Conservation (phyloP, 2,329 filamentous ascomycete species). For the Venturia aucupariae region DNA sequence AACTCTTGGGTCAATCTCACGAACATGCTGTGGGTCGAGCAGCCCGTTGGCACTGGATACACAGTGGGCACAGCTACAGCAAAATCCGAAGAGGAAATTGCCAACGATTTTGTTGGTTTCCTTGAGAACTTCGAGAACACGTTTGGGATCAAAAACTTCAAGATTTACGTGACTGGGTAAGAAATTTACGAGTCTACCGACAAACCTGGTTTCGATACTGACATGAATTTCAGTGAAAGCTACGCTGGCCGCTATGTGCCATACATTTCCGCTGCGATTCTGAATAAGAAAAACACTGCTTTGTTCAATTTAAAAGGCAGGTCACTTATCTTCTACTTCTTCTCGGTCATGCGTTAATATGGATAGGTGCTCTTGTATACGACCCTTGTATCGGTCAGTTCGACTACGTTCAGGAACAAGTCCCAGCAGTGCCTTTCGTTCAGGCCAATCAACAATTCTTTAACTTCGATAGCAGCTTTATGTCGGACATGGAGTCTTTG, state of each 20-base stretch:
- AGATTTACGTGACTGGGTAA: slow-evolving; percentile 20
- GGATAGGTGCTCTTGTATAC: slow-evolving; percentile 14
- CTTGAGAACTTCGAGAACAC: slow-evolving; percentile 18
- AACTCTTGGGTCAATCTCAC: slow-evolving; percentile 15
- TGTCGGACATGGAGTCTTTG: slow-evolving; percentile 30
- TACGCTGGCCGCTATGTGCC: slow-evolving; percentile 18
- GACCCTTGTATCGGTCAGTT: slow-evolving; percentile 16
- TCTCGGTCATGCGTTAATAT: not conserved
- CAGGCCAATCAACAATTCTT: slow-evolving; percentile 35
- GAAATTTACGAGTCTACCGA: not conserved
- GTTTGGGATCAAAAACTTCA: slow-evolving; percentile 16
- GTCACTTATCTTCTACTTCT: not conserved
- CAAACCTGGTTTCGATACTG: not conserved
- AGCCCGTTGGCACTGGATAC: slow-evolving; percentile 19
- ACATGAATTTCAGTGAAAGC: not conserved
- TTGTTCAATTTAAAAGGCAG: slow-evolving; percentile 21
- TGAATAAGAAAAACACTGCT: slow-evolving; percentile 14
- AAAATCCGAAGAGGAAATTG: slow-evolving; percentile 17
- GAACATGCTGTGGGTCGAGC: slow-evolving; percentile 19
- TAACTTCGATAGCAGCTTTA: slow-evolving; percentile 36
- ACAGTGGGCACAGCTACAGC: slow-evolving; percentile 14
- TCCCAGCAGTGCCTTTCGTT: slow-evolving; percentile 33
- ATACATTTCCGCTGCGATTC: slow-evolving; percentile 15
- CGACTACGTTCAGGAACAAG: slow-evolving; percentile 16
- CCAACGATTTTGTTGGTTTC: slow-evolving; percentile 18